Conservation (phyloP, 371 early-diverging fungal species). For the Entomophthora muscae region DNA sequence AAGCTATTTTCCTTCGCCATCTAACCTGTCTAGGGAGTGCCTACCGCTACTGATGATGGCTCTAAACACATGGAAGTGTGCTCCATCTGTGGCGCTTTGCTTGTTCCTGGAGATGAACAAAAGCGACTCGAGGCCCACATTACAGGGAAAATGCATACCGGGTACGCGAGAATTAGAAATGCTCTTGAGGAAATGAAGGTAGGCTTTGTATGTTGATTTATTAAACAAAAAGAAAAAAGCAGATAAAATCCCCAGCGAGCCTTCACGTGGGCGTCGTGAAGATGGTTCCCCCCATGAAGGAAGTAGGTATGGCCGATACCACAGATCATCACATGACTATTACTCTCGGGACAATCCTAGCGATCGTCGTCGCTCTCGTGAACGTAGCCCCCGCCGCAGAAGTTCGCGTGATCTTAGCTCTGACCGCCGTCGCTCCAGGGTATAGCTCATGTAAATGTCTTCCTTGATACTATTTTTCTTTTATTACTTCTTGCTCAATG, state of each 20-base stretch:
- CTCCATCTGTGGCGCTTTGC: slow-evolving; percentile 74
- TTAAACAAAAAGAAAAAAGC: neutral
- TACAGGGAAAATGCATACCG: slow-evolving; percentile 72
- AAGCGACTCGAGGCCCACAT: slow-evolving; percentile 73
- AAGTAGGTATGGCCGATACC: slow-evolving; percentile 2
- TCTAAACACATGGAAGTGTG: slow-evolving; percentile 69
- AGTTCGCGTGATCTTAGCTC: neutral
- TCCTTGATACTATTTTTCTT: neutral
- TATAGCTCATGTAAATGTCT: neutral
- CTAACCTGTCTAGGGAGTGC: neutral
- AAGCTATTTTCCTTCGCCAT: slow-evolving; percentile 7
- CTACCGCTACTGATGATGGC: slow-evolving; percentile 20
- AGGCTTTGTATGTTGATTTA: neutral
- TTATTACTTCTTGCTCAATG: too few species aligned
- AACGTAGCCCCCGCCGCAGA: slow-evolving; percentile 2
- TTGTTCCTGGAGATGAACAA: slow-evolving; percentile 66
- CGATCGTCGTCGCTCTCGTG: neutral
- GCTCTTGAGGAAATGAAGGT: slow-evolving; percentile 58
- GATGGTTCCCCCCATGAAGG: neutral
- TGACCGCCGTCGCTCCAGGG: neutral
- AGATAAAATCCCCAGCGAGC: slow-evolving; percentile 7
- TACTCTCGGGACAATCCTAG: neutral
- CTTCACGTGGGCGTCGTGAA: neutral
- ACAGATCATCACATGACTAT: neutral
- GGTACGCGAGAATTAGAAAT: slow-evolving; percentile 62